Conservation (phyloP, 163 green algal species). For the Prototheca stagnorum region DNA sequence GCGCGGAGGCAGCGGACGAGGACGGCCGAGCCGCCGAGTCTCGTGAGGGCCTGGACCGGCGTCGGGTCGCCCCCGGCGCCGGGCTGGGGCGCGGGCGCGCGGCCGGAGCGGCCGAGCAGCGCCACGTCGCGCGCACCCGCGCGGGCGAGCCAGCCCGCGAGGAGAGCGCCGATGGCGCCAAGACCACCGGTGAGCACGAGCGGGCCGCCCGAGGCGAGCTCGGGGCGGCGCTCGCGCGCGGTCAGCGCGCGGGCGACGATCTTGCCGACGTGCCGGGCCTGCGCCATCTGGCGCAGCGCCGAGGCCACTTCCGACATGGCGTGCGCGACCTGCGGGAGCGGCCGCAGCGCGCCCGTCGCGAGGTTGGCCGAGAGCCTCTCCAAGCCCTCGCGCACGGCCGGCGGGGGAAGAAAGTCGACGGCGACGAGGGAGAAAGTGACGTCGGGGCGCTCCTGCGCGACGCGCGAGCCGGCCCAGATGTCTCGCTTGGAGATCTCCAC, state of each 20-base stretch:
- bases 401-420: slow-evolving; percentile 65
- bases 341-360: slow-evolving; percentile 24
- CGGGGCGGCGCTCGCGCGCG: background rate
- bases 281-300: slow-evolving; percentile 65
- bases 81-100: slow-evolving; percentile 5
- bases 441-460: slow-evolving; percentile 54
- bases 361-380: slow-evolving; percentile 29
- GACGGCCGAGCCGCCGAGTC: too few species aligned
- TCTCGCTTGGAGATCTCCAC: slow-evolving; percentile 87
- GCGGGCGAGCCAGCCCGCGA: slow-evolving; percentile 38
- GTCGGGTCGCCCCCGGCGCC: slow-evolving; percentile 15
- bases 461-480: slow-evolving; percentile 46
- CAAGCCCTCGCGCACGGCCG: slow-evolving; percentile 36
- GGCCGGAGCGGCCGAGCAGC: slow-evolving; percentile 17
- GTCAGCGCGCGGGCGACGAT: slow-evolving; percentile 40
- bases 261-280: slow-evolving; percentile 75
- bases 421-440: slow-evolving; percentile 57
- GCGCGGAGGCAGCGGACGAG: too few species aligned
- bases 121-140: slow-evolving; percentile 12
- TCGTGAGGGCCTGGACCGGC: too few species aligned
- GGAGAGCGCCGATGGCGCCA: slow-evolving; percentile 53
- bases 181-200: slow-evolving; percentile 59
- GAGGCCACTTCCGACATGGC: slow-evolving; percentile 24
- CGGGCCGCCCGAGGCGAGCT: background rate
- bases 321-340: slow-evolving; percentile 41